Evolutionary conservation across 2,329 filamentous ascomycete genomes (phyloP).

Genomic region (Diaporthe citriasiana): DNA sequence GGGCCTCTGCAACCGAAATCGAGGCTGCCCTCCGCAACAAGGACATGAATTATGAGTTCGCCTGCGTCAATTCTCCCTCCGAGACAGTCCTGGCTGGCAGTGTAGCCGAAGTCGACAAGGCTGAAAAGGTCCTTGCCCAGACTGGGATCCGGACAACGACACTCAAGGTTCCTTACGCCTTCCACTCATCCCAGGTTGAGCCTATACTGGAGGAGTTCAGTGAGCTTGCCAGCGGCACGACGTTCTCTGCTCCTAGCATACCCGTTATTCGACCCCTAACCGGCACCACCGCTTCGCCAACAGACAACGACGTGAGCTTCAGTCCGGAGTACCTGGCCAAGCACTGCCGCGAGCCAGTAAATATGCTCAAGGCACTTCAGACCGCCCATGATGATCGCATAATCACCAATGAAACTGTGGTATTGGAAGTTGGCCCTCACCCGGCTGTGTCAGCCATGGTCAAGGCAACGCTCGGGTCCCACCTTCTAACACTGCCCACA

Average conservation of each 20-base stretch:
- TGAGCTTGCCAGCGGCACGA: constrained; percentile 54
- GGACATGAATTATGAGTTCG: constrained; percentile 60
- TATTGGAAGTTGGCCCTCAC: constrained; percentile 82
- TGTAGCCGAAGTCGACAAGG: constrained; percentile 57
- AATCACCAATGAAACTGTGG: constrained; percentile 75
- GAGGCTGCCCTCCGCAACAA: constrained; percentile 63
- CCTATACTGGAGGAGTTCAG: constrained; percentile 71
- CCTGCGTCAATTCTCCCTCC: constrained; percentile 82
- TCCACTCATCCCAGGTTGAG: constrained; percentile 68
- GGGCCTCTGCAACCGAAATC: constrained; percentile 64
- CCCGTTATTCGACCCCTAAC: constrained; percentile 79
- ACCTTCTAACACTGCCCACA: constrained; percentile 70
- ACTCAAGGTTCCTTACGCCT: constrained; percentile 66
- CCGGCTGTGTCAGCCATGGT: constrained; percentile 78
- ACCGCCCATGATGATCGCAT: constrained; percentile 68
- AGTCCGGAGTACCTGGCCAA: constrained; percentile 73
- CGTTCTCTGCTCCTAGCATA: constrained; percentile 61
- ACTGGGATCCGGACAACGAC: constrained; percentile 58
- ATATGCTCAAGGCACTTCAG: constrained; percentile 75
- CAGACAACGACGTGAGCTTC: constrained; percentile 58
- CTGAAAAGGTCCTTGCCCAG: constrained; percentile 55
- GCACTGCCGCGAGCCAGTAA: constrained; percentile 76
- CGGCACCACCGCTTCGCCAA: constrained; percentile 69
- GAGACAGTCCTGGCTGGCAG: constrained; percentile 78
- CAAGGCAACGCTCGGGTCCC: constrained; percentile 70